Base-by-base conservation (phyloP, 257 asterid species). In the Echites panduratus region DNA sequence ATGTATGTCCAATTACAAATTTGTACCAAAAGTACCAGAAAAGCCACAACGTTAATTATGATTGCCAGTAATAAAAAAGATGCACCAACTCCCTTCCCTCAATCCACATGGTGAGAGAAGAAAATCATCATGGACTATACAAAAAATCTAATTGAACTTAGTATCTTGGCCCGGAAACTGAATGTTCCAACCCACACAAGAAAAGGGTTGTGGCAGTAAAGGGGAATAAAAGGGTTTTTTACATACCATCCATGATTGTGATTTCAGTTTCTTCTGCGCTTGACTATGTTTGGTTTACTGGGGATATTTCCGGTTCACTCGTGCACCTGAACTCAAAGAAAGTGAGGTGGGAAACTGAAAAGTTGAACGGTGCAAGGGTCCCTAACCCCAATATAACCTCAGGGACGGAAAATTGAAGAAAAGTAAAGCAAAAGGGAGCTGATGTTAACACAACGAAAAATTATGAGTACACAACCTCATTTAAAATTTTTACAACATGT, bases 221-320 rank as follows among this genome's bases (percentile, higher is more conserved):
- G 2, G 16, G 14, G 45, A 14, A 24, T 7, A 20, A 50, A 11
- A 13, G 12, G 47, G 11, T 5, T 20, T 67, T 57, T 29, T n/a
- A 67, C 78, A 66, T 53, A 75, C 78, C 73, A 54, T 75, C 78
- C 78, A 75, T 75, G 69, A 67, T 67, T 38, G 67, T 75, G 69
- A 67, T 67, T 38, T 29, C 47, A 48, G 73, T 62, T 49, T 11
- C 59, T 50, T 69, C 41, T 49, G 8, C 45, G 58, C 14, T 16
- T 69, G 73, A 41, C 3, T 9, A 44, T 48, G 72, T 26, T n/a
- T 32, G 38, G 1, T 32, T 32, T 1, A 32, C 54, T 16, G 54
- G 54, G 54, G 2, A n/a, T n/a, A n/a, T 47, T 3, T 9, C 11
- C 52, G 11, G n/a, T 49, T 49, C 6, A 49, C 59, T 7, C 24